Evolutionary conservation across 108 stramenopile species (phyloP), one percentile per base, ranked within the genome.

Genomic region (Discostella pseudostelligera): DNA sequence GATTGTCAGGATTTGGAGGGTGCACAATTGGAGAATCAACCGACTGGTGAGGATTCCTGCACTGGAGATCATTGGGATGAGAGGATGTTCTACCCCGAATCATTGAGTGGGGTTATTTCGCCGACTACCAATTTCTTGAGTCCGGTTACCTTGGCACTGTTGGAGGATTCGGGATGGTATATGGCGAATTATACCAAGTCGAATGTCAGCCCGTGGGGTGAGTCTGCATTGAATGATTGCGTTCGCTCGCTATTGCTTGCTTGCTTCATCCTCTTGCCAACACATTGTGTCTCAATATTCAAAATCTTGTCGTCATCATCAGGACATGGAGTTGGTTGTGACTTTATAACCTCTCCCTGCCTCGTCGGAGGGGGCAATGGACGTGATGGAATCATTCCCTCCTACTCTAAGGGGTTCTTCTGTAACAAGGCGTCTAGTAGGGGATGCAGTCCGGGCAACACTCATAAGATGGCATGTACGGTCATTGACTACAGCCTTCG

Each of bases 1-100:
- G 62, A 93, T 67, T 93, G 92, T 63, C 87, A 88, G 63, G 65
- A 79, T 40, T 54, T 73, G 51, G 67, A 62, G 37, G 78, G 78
- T 40, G 86, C 84, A 25, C 84, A 83, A 59, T 58, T 91, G 74
- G 89, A 91, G 78, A 91, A 91, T 69, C 89, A 90, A 51, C 92
- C 88, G 0, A 89, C 88, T 1, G 84, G 91, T 13, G 55, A 73
- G 24, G 81, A 83, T 46, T 84, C 86, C 9, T 93, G 92, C 64
- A 84, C 86, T 0, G 92, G 92, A 19, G 89, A 91, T 76, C 89
- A 91, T 69, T 91, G 87, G 87, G 89, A 91, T 55, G 92, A 93
- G 61, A 72, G 87, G 39, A 68, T 83, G 60, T 89, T 74, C 56
- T 89, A 93, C 58, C 81, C 84, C 1, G 87, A 90, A 58, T 59